phyloP scores from a whole-genome alignment of 331 rosid genomes.

The Saraca asoca region DNA sequence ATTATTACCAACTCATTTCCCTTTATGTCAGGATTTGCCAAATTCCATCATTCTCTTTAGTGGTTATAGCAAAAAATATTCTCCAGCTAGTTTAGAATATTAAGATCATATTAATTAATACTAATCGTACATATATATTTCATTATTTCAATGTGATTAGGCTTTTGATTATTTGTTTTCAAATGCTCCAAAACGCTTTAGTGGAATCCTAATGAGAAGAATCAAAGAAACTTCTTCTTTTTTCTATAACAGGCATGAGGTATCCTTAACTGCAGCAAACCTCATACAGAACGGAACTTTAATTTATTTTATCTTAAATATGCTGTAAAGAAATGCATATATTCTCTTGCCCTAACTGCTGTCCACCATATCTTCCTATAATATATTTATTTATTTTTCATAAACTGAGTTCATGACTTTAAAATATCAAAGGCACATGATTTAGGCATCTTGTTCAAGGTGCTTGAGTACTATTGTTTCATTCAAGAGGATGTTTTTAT shows the following conservation, averaged over 20 bases:
- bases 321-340: constrained; percentile 8
- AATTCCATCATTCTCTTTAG: constrained; percentile 28
- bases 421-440: constrained; percentile 46
- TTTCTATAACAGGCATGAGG: constrained; percentile 34
- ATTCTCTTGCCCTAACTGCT: constrained; percentile 26
- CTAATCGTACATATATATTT: constrained; percentile 23
- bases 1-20: constrained; percentile 62
- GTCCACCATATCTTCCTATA: constrained; percentile 30
- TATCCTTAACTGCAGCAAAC: constrained; percentile 53
- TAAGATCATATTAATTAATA: neutral
- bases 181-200: constrained; percentile 24
- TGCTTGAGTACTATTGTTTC: too few relatives aligned
- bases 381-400: constrained; percentile 9
- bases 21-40: constrained; percentile 57
- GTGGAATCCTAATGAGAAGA: constrained; percentile 50
- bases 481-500: too few relatives aligned
- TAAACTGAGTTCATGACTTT: too few relatives aligned
- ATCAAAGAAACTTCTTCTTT: constrained; percentile 35
- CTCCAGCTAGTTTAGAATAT: constrained; percentile 18
- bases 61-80: constrained; percentile 33
- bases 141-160: constrained; percentile 42
- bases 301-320: constrained; percentile 17
- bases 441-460: constrained; percentile 39
- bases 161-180: constrained; percentile 37
- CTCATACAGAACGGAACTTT: constrained; percentile 30